Percentiles rank a stretch among this genome's conserved stretches.
Evolutionary conservation across 305 asterid species (phyloP).

Genomic region (Caryopteris hybrid): DNA sequence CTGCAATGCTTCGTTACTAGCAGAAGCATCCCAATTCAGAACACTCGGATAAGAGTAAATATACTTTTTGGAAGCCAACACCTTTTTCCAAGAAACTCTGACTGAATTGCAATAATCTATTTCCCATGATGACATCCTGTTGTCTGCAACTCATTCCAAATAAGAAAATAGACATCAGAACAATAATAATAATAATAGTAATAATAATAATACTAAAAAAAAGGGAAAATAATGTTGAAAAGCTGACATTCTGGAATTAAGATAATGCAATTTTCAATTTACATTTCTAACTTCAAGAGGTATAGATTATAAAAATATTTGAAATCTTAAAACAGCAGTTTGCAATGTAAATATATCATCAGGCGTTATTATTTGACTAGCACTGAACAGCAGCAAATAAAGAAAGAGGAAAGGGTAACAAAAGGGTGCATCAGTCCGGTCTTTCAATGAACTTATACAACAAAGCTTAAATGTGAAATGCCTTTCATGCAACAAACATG

Average conservation of each 20-base stretch:
- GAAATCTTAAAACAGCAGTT: not conserved
- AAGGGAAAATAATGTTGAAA: not conserved
- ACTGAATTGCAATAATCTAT: constrained; percentile 65
- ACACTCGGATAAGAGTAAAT: constrained; percentile 63
- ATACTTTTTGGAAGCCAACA: constrained; percentile 64
- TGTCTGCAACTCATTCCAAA: constrained; percentile 34
- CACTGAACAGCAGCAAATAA: not conserved
- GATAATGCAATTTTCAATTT: not conserved
- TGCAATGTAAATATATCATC: not conserved
- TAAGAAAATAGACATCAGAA: constrained; percentile 18
- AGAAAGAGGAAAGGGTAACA: not conserved
- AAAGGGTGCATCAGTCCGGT: not conserved
- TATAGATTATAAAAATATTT: not conserved
- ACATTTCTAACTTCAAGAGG: not conserved
- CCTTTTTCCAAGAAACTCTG: constrained; percentile 65
- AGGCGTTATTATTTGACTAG: not conserved
- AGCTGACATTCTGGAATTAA: not conserved
- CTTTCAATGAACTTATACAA: not conserved
- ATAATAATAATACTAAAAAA: not conserved
- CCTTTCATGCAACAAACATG: not conserved
- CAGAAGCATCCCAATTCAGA: constrained; percentile 77
- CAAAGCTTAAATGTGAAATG: not conserved
- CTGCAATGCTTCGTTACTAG: constrained; percentile 66
- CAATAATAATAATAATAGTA: no score
- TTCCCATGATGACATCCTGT: constrained; percentile 70